Evolutionary conservation across 345 rosid species (phyloP), one percentile per base, ranked within the genome.

Genomic region (Corchorus olitorius): DNA sequence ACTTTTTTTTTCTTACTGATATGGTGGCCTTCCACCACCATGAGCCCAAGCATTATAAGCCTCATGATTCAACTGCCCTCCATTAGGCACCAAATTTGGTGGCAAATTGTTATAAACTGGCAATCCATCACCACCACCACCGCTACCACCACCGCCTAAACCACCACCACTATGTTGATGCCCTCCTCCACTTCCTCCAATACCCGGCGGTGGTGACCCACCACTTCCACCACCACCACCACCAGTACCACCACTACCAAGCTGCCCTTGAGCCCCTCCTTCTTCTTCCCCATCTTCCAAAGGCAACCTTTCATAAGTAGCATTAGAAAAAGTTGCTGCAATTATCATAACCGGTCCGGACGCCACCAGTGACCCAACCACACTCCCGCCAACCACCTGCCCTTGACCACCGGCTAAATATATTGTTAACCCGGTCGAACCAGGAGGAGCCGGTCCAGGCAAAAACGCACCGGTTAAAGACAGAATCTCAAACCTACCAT

Each of bases 61-160:
- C 6, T 81, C 88, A 17, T 83, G 85, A 87, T 17, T 76, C 89
- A 76, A 85, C 88, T 5, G 84, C 79, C 63, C 94, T 83, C 55
- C 91, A 83, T 83, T 80, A 85, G 85, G 90, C 86, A 5, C 88
- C 96, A 69, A 93, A 87, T 83, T 86, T 90, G 81, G 84, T 87
- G 67, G 81, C 92, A n/a, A 93, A 88, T 65, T 94, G 90, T 59
- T 93, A 90, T 65, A 90, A 86, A 53, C 92, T 79, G 61, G 55
- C 55, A 75, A 52, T 16, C 78, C 71, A 8, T 61, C 17, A n/a
- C 22, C 78, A 10, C 52, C 78, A 33, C 56, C 78, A n/a, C 22
- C 78, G 5, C 52, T 72, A 33, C 56, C 78, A 13, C 56, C 76
- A 10, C 71, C 70, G 3, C 53, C 43, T 39, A 6, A 2, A 48